phyloP scores from a whole-genome alignment of 257 asterid species.

The Phtheirospermum japonicum region DNA sequence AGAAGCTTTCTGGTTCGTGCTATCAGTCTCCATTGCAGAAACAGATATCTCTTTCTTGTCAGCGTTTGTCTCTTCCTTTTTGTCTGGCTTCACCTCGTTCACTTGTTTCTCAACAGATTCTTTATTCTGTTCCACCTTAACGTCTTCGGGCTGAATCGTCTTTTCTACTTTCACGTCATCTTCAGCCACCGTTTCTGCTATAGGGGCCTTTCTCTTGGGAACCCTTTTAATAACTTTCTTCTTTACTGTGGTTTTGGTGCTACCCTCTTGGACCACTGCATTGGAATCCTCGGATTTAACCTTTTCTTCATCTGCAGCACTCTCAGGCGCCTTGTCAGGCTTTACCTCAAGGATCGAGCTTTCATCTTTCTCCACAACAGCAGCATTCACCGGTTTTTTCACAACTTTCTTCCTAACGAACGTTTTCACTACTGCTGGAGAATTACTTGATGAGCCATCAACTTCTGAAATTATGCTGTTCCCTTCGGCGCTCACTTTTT shows the following conservation, averaged over 20 bases:
- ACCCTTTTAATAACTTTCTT: constrained; percentile 74
- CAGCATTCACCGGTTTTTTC: constrained; percentile 43
- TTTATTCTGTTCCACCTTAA: constrained; percentile 32
- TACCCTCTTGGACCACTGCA: constrained; percentile 40
- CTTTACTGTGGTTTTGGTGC: constrained; percentile 57
- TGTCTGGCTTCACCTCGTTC: constrained; percentile 39
- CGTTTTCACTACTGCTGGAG: constrained; percentile 50
- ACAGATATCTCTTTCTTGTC: constrained; percentile 36
- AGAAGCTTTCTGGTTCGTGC: constrained; percentile 31
- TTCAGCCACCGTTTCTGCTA: constrained; percentile 44
- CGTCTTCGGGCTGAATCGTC: constrained; percentile 33
- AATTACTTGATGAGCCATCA: constrained; percentile 43
- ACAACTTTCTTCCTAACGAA: constrained; percentile 58
- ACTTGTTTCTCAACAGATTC: too few species aligned
- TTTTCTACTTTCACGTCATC: constrained; percentile 37
- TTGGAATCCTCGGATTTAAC: constrained; percentile 38
- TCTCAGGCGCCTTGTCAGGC: constrained; percentile 34
- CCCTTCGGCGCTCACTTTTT: constrained; percentile 41
- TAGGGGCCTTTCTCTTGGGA: constrained; percentile 52
- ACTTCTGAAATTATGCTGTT: constrained; percentile 40
- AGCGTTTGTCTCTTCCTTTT: constrained; percentile 41
- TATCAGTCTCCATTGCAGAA: constrained; percentile 40
- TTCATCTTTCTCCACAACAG: constrained; percentile 41
- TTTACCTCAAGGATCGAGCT: constrained; percentile 34
- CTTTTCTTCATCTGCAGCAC: constrained; percentile 38